These are phyloP conservation scores for Vaccinium macrocarpon DNA, from an alignment of 148 eudicot species.

Conservation along the genomic window DNA sequence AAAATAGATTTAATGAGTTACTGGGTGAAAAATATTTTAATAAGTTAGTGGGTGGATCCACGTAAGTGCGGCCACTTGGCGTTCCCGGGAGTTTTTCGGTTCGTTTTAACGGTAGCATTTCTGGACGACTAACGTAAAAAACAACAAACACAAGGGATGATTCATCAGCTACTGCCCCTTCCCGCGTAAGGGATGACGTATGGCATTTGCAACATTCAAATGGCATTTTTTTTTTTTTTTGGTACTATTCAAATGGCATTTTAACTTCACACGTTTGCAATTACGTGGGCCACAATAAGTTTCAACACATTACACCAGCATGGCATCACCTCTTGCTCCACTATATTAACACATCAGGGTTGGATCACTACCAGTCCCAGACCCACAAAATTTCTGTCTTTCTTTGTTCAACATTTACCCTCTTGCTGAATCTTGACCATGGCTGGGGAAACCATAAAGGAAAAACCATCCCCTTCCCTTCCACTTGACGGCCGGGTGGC, in stretches of 20 bases:
- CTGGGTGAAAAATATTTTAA: too few species aligned
- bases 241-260: not conserved
- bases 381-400: not conserved
- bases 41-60: too few species aligned
- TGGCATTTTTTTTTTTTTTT: too few species aligned
- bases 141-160: too few species aligned
- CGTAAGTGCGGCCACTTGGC: too few species aligned
- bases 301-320: not conserved
- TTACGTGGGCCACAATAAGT: too few species aligned
- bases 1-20: too few species aligned
- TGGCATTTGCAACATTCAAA: not conserved
- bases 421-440: not conserved
- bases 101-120: too few species aligned
- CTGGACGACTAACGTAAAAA: too few species aligned
- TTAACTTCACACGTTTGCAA: too few species aligned
- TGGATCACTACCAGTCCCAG: not conserved
- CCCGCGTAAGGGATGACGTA: not conserved
- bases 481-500: constrained; percentile 43
- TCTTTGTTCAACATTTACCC: not conserved
- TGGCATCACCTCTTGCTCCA: not conserved
- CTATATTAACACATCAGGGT: not conserved
- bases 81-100: too few species aligned
- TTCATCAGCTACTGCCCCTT: not conserved
- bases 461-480: not conserved
- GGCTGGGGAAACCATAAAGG: not conserved